Evolutionary conservation across 2,329 filamentous ascomycete genomes (phyloP).

Genomic region (Aspergillus uvarum): DNA sequence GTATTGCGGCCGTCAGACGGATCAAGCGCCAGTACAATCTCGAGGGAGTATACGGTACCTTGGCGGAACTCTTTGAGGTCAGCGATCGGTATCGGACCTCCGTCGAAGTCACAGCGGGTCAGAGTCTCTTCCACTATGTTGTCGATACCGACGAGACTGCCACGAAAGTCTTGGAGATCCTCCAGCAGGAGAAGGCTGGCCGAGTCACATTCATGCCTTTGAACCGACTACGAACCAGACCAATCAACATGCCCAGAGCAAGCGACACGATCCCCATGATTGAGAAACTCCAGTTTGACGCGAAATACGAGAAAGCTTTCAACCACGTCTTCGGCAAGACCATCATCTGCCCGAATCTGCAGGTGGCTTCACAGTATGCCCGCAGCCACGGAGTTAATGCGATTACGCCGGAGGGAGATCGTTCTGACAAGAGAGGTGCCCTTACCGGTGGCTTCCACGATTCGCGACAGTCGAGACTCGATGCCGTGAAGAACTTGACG

Average conservation of each 20-base stretch:
- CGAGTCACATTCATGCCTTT: slow-evolving; percentile 94
- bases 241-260: slow-evolving; percentile 75
- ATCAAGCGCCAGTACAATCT: slow-evolving; percentile 78
- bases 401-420: slow-evolving; percentile 92
- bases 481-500: slow-evolving; percentile 73
- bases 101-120: slow-evolving; percentile 88
- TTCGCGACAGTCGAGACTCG: slow-evolving; percentile 78
- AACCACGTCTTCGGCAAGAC: slow-evolving; percentile 94
- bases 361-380: slow-evolving; percentile 85
- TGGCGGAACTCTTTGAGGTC: slow-evolving; percentile 90
- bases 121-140: slow-evolving; percentile 91
- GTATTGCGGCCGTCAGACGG: slow-evolving; percentile 80
- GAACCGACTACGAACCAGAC: slow-evolving; percentile 71
- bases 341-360: slow-evolving; percentile 86
- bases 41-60: slow-evolving; percentile 83
- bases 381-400: slow-evolving; percentile 88
- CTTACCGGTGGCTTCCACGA: slow-evolving; percentile 95
- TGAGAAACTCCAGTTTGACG: slow-evolving; percentile 77
- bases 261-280: slow-evolving; percentile 85
- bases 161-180: slow-evolving; percentile 72
- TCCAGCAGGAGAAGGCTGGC: slow-evolving; percentile 77
- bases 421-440: slow-evolving; percentile 90
- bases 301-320: slow-evolving; percentile 78
- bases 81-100: slow-evolving; percentile 81
- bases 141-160: slow-evolving; percentile 90